phyloP scores from a whole-genome alignment of 2,329 filamentous ascomycete genomes.

The Aureobasidium uvarum region DNA sequence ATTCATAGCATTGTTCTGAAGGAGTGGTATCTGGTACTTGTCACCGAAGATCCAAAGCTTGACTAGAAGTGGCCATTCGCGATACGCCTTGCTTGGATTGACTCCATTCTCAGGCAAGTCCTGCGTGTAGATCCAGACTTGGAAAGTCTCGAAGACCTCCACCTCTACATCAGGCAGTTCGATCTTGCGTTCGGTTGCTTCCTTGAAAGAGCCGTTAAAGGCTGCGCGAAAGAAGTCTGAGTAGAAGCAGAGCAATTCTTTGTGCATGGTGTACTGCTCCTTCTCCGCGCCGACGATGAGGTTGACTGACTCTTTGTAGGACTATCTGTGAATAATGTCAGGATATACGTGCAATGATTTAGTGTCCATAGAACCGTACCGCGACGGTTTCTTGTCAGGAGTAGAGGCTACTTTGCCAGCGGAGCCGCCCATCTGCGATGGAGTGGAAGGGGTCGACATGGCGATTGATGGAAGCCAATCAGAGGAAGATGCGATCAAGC shows the following conservation, averaged over 20 bases:
- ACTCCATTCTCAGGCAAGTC: background rate
- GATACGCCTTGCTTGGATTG: background rate
- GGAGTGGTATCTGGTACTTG: constrained; percentile 22
- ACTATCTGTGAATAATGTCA: background rate
- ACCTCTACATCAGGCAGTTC: constrained; percentile 27
- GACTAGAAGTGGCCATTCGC: background rate
- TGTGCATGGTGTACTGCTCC: constrained; percentile 17
- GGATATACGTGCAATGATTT: too few relatives aligned
- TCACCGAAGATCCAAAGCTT: constrained; percentile 29
- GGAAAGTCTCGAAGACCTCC: constrained; percentile 25
- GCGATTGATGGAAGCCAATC: too few relatives aligned
- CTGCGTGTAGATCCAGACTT: constrained; percentile 28
- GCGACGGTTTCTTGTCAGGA: background rate
- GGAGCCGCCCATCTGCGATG: background rate
- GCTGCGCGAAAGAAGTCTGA: constrained; percentile 30
- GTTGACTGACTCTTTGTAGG: background rate
- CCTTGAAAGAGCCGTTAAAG: constrained; percentile 26
- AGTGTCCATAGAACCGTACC: too few relatives aligned
- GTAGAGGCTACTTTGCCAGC: background rate
- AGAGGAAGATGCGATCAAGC: too few relatives aligned
- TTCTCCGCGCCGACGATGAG: background rate
- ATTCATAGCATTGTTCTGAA: constrained; percentile 28
- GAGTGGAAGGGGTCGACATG: too few relatives aligned
- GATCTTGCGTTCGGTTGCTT: constrained; percentile 26
- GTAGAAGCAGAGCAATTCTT: constrained; percentile 28